A percentile compares a stretch with the other conserved stretches of the same genome.
phyloP scores from a whole-genome alignment of 2,329 filamentous ascomycete genomes.

The Ilyonectria robusta region DNA sequence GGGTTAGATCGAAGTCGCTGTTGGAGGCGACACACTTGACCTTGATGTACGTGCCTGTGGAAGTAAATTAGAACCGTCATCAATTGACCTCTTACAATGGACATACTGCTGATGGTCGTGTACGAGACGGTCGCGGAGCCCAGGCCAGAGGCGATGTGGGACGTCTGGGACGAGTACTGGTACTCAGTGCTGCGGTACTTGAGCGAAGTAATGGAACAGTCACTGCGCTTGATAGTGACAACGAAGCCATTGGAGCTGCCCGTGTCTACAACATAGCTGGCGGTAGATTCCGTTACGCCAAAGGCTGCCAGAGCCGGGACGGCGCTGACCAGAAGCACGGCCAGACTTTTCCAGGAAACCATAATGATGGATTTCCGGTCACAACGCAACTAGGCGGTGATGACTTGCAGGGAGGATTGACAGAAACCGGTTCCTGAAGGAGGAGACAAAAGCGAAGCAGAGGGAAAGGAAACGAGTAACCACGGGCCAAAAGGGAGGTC shows the following conservation, averaged over 20 bases:
- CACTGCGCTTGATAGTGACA: conserved; percentile 66
- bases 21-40: conserved; percentile 72
- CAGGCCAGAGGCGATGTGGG: conserved; percentile 59
- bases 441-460: neutral
- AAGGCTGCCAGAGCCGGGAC: conserved; percentile 57
- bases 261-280: conserved; percentile 63
- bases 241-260: conserved; percentile 64
- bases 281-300: conserved; percentile 57
- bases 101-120: conserved; percentile 52
- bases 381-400: conserved; percentile 4
- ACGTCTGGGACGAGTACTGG: conserved; percentile 62
- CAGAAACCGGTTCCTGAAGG: neutral
- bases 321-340: conserved; percentile 47
- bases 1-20: conserved; percentile 62
- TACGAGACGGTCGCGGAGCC: conserved; percentile 68
- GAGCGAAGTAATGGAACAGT: conserved; percentile 76
- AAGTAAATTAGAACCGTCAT: conserved; percentile 6
- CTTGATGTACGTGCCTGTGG: conserved; percentile 65
- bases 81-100: neutral
- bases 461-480: conserved; percentile 9
- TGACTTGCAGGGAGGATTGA: neutral
- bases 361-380: conserved; percentile 26
- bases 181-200: conserved; percentile 71
- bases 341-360: conserved; percentile 42
- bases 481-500: neutral